Conservation (phyloP, 176 grass and related monocot species). For the Saccharum officinarum region DNA sequence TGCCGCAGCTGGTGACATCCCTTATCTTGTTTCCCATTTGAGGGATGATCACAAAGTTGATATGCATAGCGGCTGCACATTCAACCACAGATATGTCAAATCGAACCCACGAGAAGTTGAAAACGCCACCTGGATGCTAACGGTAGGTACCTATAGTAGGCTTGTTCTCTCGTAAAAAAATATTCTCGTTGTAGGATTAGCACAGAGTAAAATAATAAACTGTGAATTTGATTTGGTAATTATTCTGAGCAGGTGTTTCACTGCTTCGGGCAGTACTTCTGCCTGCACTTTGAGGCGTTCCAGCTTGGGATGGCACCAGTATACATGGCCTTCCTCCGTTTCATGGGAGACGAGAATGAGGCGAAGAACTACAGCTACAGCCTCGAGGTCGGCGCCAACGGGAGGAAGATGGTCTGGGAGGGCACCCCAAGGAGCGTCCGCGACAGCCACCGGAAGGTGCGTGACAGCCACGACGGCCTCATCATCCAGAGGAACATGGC, state of each 20-base stretch:
- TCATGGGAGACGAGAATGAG: slow-evolving; percentile 93
- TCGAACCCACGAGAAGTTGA: slow-evolving; percentile 74
- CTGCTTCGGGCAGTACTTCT: slow-evolving; percentile 92
- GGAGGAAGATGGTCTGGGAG: slow-evolving; percentile 90
- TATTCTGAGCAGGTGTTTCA: slow-evolving; percentile 67
- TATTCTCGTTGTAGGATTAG: not conserved
- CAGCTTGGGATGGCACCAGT: slow-evolving; percentile 84
- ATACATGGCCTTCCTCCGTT: slow-evolving; percentile 88
- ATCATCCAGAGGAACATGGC: slow-evolving; percentile 96
- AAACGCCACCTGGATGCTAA: slow-evolving; percentile 93
- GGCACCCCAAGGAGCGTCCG: slow-evolving; percentile 81
- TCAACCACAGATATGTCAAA: slow-evolving; percentile 96
- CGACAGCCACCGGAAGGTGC: slow-evolving; percentile 76
- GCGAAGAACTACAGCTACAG: slow-evolving; percentile 85
- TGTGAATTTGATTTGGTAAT: slow-evolving; percentile 11
- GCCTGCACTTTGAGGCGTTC: slow-evolving; percentile 91
- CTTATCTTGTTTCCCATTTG: slow-evolving; percentile 76
- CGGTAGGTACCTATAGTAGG: slow-evolving; percentile 42
- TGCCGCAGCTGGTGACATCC: slow-evolving; percentile 59
- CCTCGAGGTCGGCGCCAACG: slow-evolving; percentile 71
- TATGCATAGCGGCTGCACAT: slow-evolving; percentile 87
- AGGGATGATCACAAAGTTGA: slow-evolving; percentile 93
- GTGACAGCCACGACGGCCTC: slow-evolving; percentile 84
- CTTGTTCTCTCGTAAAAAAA: not conserved
- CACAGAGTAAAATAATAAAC: not conserved